phyloP scores from a whole-genome alignment of 2,329 filamentous ascomycete genomes.

The Bipolaris oryzae region DNA sequence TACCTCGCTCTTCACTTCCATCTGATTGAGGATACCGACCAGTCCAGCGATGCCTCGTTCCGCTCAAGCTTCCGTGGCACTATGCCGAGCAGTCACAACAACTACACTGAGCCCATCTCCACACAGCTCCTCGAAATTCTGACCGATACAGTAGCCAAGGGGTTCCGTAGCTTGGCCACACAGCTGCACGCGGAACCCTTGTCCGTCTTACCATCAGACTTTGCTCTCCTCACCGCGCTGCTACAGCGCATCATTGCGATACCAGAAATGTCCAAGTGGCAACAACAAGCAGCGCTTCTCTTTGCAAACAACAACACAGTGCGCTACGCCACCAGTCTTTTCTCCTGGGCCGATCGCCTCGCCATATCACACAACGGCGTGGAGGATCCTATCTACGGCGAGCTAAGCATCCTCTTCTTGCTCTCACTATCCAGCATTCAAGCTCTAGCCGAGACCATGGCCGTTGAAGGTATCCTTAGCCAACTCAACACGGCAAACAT shows the following conservation, averaged over 20 bases:
- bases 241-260: conserved; percentile 83
- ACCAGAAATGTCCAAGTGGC: conserved; percentile 73
- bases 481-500: conserved; percentile 81
- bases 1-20: conserved; percentile 80
- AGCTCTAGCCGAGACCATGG: conserved; percentile 84
- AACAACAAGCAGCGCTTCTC: conserved; percentile 52
- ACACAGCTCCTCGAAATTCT: conserved; percentile 74
- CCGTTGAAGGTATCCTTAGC: conserved; percentile 81
- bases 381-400: conserved; percentile 88
- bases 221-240: conserved; percentile 85
- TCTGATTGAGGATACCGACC: conserved; percentile 45
- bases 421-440: conserved; percentile 85
- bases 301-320: conserved; percentile 69
- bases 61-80: conserved; percentile 47
- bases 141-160: conserved; percentile 76
- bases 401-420: conserved; percentile 87
- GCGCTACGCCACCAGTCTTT: conserved; percentile 83
- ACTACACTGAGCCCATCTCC: conserved; percentile 32
- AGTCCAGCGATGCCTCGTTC: conserved; percentile 29
- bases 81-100: conserved; percentile 52
- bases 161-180: conserved; percentile 80
- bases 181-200: conserved; percentile 77
- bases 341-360: conserved; percentile 90
- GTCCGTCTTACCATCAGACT: conserved; percentile 74
- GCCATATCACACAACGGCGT: conserved; percentile 60